Evolutionary conservation across 2,329 filamentous ascomycete genomes (phyloP), one percentile per base, ranked within the genome.

Genomic region (Neofusicoccum kwambonambiense): DNA sequence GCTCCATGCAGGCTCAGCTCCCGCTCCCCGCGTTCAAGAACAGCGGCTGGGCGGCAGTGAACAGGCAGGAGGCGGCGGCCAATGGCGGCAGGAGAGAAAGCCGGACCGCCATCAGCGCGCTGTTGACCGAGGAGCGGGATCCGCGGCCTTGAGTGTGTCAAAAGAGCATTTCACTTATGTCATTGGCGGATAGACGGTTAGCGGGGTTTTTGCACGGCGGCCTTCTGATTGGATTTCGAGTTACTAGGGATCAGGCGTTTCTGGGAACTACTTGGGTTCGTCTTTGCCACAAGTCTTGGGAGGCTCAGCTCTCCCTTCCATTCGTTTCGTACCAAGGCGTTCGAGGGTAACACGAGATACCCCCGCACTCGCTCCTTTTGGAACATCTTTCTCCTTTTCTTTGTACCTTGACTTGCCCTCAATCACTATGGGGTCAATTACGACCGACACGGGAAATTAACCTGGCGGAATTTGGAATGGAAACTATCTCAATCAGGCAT

Each of bases 91-190:
- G 61, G 41, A 63, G 44, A 57, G 52, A 58, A 45, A 52, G 56
- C 64, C 39, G 35, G 17, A 52, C 51, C 15, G 45, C 62, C 31
- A 64, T 65, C 37, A 47, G 56, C 11, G 44, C 64, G 17, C 57
- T 65, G 22, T 44, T 62, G 8, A 65, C 64, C 8, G 54, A 65
- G 44, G 64, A 65, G 42, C 45, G 52, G 62, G 52, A 64, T 37
- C 62, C 62, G 41, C 52, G 62, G 41, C 50, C 39, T 22, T 44
- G 47, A 52, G 42, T 42, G 41, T 22, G 42, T 35, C 27, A n/a
- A 15, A 47, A 17, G 56, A 60, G 56, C 56, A 47, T 37, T 60
- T 35, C 39, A 52, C 31, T 60, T 60, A 4, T 17, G 15, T 60
- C 27, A 37, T 60, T 60, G 56, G 56, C 15, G 42, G 31, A 19